Base-by-base conservation (phyloP, 2,329 filamentous ascomycete species). In the Exophiala sp. region DNA sequence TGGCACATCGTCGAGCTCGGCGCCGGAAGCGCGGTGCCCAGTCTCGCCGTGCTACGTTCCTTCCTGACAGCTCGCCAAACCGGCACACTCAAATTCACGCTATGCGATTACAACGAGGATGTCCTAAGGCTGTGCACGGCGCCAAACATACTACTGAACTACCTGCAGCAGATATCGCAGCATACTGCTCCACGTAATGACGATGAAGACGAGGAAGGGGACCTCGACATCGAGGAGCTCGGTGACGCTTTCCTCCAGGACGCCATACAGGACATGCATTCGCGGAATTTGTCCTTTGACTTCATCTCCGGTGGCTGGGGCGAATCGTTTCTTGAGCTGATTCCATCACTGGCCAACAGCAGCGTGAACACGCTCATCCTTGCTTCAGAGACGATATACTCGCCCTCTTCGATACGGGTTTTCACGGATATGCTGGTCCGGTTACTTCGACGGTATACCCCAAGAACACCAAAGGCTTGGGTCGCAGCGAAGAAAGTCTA, bases 321-420 rank as follows among this genome's bases (percentile, higher is more conserved):
- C 0, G 71, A 77, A 0, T 67, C 69, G 0, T 70, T 74, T 11
- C 65, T 71, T 2, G 73, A 83, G 3, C 66, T 81, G 5, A 18
- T 3, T 43, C 7, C 21, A 20, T 12, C 3, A 4, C 20, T 2
- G 8, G 14, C 41, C 5, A 18, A 42, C 21, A 21, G 16, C 2
- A 14, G 20, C 41, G 41, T 24, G 11, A 54, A 57, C 34, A 50
- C 55, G 5, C 62, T 82, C 16, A 68, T 86, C 6, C 74, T 86
- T 3, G 83, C 80, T 1, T 83, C 81, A 24, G 83, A 86, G 67
- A 86, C 83, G 0, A 85, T 86, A 46, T 86, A 86, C 66, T 80
- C 78, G 5, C 82, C 82, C 0, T 66, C 73, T 1, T 78, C 78
- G 1, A 70, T 84, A 24, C 62, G 58, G 1, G 70, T 77, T 0